Base-by-base conservation (phyloP, 2,329 filamentous ascomycete species). In the Plenodomus tracheiphilus region DNA sequence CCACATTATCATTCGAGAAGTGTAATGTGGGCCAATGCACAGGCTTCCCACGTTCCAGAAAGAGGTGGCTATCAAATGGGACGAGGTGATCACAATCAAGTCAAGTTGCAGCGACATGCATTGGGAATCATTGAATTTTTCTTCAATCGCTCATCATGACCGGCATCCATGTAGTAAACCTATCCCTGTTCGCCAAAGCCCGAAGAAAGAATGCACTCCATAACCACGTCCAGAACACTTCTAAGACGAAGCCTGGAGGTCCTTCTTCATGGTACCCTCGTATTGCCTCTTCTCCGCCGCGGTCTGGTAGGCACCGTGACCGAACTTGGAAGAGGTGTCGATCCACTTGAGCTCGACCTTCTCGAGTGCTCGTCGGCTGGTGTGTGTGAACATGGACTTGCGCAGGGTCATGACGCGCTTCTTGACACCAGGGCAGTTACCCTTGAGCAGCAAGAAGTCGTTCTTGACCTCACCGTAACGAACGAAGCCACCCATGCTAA, bases 331-430 rank as follows among this genome's bases (percentile, higher is more conserved):
- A 58, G 92, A 97, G 71, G 94, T 99, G 75, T 99, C 94, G 88
- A 99, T 99, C 94, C 94, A 99, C 83, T 99, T 99, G 83, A 99
- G 89, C 75, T 93, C 90, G 78, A 97, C 89, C 90, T 99, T 97
- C 88, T 99, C 94, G 74, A 96, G 85, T 48, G 94, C 90, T 78
- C 88, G 91, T 77, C 94, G 85, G 75, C 89, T 96, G 70, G 92
- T 97, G 85, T 99, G 94, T 58, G 83, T 84, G 86, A 94, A 97
- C 85, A 99, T 94, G 67, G 93, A 95, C 85, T 97, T 99, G 79
- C 94, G 89, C 71, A 99, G 89, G 68, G 94, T 99, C 83, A 97
- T 89, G 76, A 99, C 87, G 77, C 94, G 87, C 92, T 99, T 99
- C 92, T 97, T 97, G 75, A 91, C 87, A 87, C 94, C 94, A 59